phyloP scores from a whole-genome alignment of 345 rosid genomes.

The Camelina hispida region DNA sequence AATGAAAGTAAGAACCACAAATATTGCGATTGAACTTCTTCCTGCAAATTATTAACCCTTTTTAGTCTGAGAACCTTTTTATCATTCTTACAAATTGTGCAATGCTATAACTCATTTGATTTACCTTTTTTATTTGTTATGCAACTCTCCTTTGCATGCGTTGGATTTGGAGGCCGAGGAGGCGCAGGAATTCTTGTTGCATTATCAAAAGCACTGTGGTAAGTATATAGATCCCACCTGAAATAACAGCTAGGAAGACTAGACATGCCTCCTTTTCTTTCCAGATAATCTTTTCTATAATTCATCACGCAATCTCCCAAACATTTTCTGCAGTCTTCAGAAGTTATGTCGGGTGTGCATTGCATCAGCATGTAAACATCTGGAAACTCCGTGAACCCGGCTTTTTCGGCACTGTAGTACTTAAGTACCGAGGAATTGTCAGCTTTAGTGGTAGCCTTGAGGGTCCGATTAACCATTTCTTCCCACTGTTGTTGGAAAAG shows the following conservation, averaged over 20 bases:
- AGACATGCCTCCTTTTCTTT: conserved; percentile 46
- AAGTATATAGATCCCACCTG: conserved; percentile 49
- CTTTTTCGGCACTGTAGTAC: conserved; percentile 39
- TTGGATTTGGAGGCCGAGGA: neutral
- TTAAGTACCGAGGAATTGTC: conserved; percentile 33
- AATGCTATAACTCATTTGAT: neutral
- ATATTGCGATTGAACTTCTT: conserved; percentile 5
- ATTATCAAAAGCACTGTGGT: conserved; percentile 6
- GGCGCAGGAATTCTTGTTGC: conserved; percentile 12
- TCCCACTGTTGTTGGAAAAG: conserved; percentile 41
- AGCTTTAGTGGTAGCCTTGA: neutral
- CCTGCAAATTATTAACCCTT: neutral
- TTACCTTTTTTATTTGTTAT: neutral
- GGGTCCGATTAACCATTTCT: conserved; percentile 11
- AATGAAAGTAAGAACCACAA: conserved; percentile 25
- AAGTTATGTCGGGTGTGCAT: conserved; percentile 56
- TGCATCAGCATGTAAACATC: conserved; percentile 47
- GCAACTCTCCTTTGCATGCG: neutral
- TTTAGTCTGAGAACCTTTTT: neutral
- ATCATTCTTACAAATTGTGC: neutral
- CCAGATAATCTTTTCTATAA: conserved; percentile 21
- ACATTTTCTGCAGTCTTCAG: conserved; percentile 40
- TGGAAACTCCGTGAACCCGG: neutral
- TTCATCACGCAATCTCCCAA: neutral
- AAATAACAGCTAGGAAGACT: conserved; percentile 49